Percentiles rank a stretch among this genome's conserved stretches.
phyloP scores from a whole-genome alignment of 164 flowering plant species.

The Warburgia ugandensis region DNA sequence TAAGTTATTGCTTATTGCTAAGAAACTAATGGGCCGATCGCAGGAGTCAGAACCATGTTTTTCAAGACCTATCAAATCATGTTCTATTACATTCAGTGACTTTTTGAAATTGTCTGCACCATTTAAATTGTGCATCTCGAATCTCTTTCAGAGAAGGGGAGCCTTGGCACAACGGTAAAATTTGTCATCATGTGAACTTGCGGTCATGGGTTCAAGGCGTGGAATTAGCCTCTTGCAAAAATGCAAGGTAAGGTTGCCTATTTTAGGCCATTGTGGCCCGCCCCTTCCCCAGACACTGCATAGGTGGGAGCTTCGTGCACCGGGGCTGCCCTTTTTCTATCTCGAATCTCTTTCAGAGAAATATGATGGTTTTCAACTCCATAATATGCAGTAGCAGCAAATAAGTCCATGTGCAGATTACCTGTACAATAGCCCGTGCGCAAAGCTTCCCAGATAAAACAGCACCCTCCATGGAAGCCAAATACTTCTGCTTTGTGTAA shows the following conservation, averaged over 20 bases:
- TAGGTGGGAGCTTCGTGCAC: too few relatives aligned
- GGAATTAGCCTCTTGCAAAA: too few relatives aligned
- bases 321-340: background rate
- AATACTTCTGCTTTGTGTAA: slow-evolving; percentile 93
- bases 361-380: background rate
- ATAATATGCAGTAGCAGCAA: background rate
- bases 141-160: too few relatives aligned
- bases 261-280: too few relatives aligned
- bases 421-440: slow-evolving; percentile 93
- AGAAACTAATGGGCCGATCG: too few relatives aligned
- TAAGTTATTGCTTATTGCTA: background rate
- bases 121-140: background rate
- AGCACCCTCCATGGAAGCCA: slow-evolving; percentile 99
- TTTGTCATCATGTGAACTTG: too few relatives aligned
- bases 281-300: too few relatives aligned
- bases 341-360: background rate
- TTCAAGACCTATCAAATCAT: background rate
- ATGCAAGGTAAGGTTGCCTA: too few relatives aligned
- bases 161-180: too few relatives aligned
- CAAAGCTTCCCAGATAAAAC: slow-evolving; percentile 97
- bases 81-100: background rate
- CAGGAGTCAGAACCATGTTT: background rate
- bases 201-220: too few relatives aligned
- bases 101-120: background rate
- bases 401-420: slow-evolving; percentile 15